Evolutionary conservation across 257 asterid genomes (phyloP).

Genomic region (Nicotiana attenuata): DNA sequence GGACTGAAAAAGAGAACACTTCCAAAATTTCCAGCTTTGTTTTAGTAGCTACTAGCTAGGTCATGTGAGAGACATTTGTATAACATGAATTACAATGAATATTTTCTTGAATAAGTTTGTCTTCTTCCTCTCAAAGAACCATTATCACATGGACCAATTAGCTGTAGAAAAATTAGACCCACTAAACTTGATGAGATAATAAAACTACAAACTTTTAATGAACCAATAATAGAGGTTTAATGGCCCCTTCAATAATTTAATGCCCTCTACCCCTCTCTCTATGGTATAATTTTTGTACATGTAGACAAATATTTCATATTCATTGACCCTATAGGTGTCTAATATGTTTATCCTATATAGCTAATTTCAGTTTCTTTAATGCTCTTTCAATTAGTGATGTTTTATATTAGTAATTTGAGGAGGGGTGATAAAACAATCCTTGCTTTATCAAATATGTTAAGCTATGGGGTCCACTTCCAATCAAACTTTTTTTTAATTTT

Average conservation of each 20-base stretch:
- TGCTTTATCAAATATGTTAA: too few relatives aligned
- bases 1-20: not conserved
- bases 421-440: too few relatives aligned
- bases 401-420: too few relatives aligned
- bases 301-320: not conserved
- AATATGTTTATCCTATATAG: not conserved
- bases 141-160: slow-evolving; percentile 27
- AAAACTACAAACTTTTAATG: not conserved
- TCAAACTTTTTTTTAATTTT: too few relatives aligned
- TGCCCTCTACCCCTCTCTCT: not conserved
- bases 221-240: slow-evolving; percentile 10
- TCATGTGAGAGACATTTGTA: slow-evolving; percentile 26
- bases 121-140: not conserved
- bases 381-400: too few relatives aligned
- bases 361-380: too few relatives aligned
- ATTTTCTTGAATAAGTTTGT: not conserved
- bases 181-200: slow-evolving; percentile 10
- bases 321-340: not conserved
- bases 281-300: not conserved
- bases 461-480: too few relatives aligned
- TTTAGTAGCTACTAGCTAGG: not conserved
- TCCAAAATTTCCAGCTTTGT: not conserved
- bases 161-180: slow-evolving; percentile 14
- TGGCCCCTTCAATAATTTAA: not conserved
- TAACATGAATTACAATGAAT: slow-evolving; percentile 7